Evolutionary conservation across 495 filamentous ascomycete species (phyloP), one percentile per base, ranked within the genome.

Genomic region (Penicillium verhagenii): DNA sequence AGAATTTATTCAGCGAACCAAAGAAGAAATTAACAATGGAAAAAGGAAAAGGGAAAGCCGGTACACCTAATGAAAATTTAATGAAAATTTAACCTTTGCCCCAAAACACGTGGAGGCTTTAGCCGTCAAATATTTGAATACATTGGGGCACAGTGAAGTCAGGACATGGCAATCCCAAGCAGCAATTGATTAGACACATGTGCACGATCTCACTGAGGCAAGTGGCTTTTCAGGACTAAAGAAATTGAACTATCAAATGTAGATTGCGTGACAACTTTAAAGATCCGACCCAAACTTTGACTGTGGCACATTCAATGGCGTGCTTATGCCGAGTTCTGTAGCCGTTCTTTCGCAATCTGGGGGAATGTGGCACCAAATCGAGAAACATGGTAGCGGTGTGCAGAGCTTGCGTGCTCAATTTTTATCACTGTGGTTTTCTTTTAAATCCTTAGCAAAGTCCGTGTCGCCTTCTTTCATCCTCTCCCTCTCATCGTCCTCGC

Each of bases 311-410:
- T 29, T 28, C 18, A n/a, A 64, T 61, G 43, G 61, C 61, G 61
- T 64, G 61, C 61, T 61, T 37, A 37, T 42, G 50, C 53, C 43
- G 28, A 47, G n/a, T 35, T 43, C n/a, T 52, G 58, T 47, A 52
- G 45, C 26, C 45, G 46, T 14, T 50, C 47, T 57, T 50, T 56
- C 61, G 58, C 58, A 61, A 60, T 60, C 40, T 18, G 21, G 29
- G 13, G 54, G 58, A 64, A 64, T 56, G 54, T 64, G 58, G 54
- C 52, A 64, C 61, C 45, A 56, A 38, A 21, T 50, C 2, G 20
- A 42, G 44, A 35, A 35, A 48, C 45, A 48, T 31, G 49, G 37
- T 42, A 52, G 49, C 49, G 49, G 49, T 52, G 49, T 29, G 49
- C 37, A 40, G 23, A 9, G 35, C 29, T 48, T 48, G 46, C 46